Evolutionary conservation across 129 eudicot genomes (phyloP).

Genomic region (Scalesia atractyloides): DNA sequence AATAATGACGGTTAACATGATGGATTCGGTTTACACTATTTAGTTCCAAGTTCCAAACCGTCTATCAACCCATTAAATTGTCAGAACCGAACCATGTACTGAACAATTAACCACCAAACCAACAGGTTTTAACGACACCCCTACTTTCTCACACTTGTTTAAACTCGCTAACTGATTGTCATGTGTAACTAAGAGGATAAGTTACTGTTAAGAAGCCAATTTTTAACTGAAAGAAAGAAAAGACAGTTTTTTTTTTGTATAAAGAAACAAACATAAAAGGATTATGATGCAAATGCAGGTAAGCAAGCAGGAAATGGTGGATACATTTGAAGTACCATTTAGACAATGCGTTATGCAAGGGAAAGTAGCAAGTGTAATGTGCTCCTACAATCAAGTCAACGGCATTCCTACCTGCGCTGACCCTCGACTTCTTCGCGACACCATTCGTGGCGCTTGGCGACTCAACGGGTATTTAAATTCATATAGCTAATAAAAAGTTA

Average conservation of each 20-base stretch:
- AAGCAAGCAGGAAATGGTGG: conserved; percentile 83
- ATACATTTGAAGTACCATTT: conserved; percentile 83
- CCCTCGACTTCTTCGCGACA: conserved; percentile 72
- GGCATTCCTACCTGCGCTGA: conserved; percentile 94
- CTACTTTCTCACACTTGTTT: not conserved
- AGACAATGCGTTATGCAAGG: conserved; percentile 78
- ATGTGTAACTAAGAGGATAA: not conserved
- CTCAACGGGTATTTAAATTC: conserved; percentile 56
- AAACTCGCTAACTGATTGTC: not conserved
- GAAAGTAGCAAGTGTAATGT: conserved; percentile 89
- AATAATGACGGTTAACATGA: too few species aligned
- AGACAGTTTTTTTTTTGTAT: not conserved
- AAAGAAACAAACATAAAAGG: not conserved
- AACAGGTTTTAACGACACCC: not conserved
- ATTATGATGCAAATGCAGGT: conserved; percentile 45
- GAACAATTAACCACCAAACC: not conserved
- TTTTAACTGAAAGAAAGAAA: not conserved
- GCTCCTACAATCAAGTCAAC: conserved; percentile 93
- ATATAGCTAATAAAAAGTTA: not conserved
- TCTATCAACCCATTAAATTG: not conserved
- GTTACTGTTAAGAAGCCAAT: not conserved
- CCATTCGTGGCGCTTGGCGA: conserved; percentile 74
- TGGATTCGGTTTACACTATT: too few species aligned
- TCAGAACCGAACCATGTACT: not conserved
- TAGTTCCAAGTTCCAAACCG: not conserved